Percentiles rank a stretch among this genome's conserved stretches.
These are phyloP conservation scores for Alloteropsis angusta DNA, from an alignment of 202 grass and related monocot species.

Conservation along the genomic window DNA sequence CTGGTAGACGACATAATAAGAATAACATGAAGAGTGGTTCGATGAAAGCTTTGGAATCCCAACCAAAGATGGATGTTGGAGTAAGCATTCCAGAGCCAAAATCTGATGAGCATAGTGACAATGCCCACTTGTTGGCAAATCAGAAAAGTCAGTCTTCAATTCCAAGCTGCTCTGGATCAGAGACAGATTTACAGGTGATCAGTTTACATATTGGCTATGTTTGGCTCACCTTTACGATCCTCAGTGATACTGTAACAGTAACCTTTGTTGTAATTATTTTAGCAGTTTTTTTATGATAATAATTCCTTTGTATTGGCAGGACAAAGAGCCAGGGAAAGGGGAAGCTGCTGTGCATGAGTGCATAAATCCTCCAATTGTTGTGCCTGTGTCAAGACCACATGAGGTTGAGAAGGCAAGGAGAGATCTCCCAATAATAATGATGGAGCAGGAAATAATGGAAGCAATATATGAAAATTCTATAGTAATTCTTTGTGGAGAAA, in stretches of 20 bases:
- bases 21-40: neutral
- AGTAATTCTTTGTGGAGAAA: conserved; percentile 95
- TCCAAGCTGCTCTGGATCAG: conserved; percentile 10
- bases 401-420: conserved; percentile 76
- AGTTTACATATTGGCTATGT: neutral
- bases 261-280: conserved; percentile 12
- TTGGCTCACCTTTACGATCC: neutral
- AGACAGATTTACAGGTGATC: conserved; percentile 31
- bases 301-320: conserved; percentile 31
- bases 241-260: neutral
- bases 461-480: conserved; percentile 86
- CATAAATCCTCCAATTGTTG: conserved; percentile 56
- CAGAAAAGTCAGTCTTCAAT: conserved; percentile 23
- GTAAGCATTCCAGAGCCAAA: neutral
- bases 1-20: neutral
- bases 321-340: conserved; percentile 15
- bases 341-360: conserved; percentile 18
- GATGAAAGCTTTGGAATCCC: neutral
- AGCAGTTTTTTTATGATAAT: neutral
- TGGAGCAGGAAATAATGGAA: conserved; percentile 99
- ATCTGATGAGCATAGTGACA: conserved; percentile 18
- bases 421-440: conserved; percentile 98
- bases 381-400: conserved; percentile 64
- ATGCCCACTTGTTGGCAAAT: conserved; percentile 2
- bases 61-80: conserved; percentile 11